phyloP scores from a whole-genome alignment of 805 yeast species.

The Myxozyma udenii region DNA sequence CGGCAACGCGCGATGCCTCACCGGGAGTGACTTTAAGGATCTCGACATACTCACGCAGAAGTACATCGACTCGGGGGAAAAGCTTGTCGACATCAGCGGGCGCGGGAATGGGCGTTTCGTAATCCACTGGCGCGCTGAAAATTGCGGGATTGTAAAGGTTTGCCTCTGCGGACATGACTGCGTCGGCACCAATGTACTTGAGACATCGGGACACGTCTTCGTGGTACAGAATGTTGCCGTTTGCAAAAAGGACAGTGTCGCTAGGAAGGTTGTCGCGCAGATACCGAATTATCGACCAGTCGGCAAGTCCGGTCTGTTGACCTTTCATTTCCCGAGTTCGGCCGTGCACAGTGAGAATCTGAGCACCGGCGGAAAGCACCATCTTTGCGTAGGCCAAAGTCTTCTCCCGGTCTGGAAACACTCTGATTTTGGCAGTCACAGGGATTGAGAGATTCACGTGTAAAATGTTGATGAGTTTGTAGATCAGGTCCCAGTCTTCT shows the following conservation, averaged over 20 bases:
- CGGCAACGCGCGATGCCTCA: slow-evolving; percentile 72
- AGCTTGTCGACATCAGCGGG: slow-evolving; percentile 49
- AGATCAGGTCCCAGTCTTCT: slow-evolving; percentile 93
- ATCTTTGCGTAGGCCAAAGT: slow-evolving; percentile 80
- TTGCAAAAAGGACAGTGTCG: slow-evolving; percentile 86
- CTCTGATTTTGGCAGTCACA: slow-evolving; percentile 92
- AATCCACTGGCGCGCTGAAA: slow-evolving; percentile 42
- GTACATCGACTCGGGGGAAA: slow-evolving; percentile 80
- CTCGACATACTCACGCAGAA: slow-evolving; percentile 84
- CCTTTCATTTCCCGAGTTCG: slow-evolving; percentile 97
- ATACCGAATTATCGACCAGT: slow-evolving; percentile 77
- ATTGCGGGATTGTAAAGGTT: slow-evolving; percentile 91
- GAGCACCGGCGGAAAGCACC: slow-evolving; percentile 92
- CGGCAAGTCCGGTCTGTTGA: slow-evolving; percentile 90
- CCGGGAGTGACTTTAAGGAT: slow-evolving; percentile 62
- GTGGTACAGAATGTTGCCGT: slow-evolving; percentile 91
- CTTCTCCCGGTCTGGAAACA: slow-evolving; percentile 79
- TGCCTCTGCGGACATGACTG: slow-evolving; percentile 97
- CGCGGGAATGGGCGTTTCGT: slow-evolving; percentile 7
- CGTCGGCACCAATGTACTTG: slow-evolving; percentile 67
- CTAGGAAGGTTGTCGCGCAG: slow-evolving; percentile 73
- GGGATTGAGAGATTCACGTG: slow-evolving; percentile 73
- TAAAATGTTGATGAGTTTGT: slow-evolving; percentile 60
- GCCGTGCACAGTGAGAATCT: slow-evolving; percentile 91
- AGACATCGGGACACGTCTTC: slow-evolving; percentile 74